Base-by-base conservation (phyloP, 202 grass and related monocot genomes). In the Zoysia matrella region DNA sequence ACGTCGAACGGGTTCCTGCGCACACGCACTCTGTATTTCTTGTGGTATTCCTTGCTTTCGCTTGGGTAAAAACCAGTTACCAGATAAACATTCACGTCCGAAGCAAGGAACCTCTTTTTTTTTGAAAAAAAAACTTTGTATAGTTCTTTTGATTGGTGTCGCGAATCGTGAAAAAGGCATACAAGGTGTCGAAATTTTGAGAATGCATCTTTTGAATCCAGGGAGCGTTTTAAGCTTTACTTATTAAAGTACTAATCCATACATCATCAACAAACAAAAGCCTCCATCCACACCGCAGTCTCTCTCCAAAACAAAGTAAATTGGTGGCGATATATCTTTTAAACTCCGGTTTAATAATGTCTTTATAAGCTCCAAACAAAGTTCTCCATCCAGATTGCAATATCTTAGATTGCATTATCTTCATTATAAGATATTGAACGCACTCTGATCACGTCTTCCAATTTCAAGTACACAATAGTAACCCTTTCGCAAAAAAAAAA, bases 31-130 rank as follows among this genome's bases (percentile, higher is more conserved):
- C 74, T 60, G 45, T 78, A 67, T 72, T 86, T 62, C 60, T 79
- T 58, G 41, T 2, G 1, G 52, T 75, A 81, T 76, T 80, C 87
- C 61, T 85, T 71, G 53, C 72, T 60, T 85, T 72, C 72, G 52
- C 58, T 7, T 0, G 0, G 45, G 65, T 65, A 75, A 71, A 12
- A 46, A 41, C 30, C 54, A 9, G 2, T 14, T 42, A 16, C 56
- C 71, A 45, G 87, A 52, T 85, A 30, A 43, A 64, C 77, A 72
- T 22, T 72, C 69, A 60, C 49, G 72, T 76, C 52, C 77, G 60
- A 44, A 58, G 77, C 82, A 89, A 85, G 57, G 60, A 52, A 16
- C 45, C 60, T 71, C 58, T 3, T 36, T 18, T 60, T 8, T 7
- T 8, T 11, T 30, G 0, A 30, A 30, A 30, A 30, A 30, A 30